Evolutionary conservation across 2,329 filamentous ascomycete genomes (phyloP), one percentile per base, ranked within the genome.

Genomic region (Emericellopsis atlantica): DNA sequence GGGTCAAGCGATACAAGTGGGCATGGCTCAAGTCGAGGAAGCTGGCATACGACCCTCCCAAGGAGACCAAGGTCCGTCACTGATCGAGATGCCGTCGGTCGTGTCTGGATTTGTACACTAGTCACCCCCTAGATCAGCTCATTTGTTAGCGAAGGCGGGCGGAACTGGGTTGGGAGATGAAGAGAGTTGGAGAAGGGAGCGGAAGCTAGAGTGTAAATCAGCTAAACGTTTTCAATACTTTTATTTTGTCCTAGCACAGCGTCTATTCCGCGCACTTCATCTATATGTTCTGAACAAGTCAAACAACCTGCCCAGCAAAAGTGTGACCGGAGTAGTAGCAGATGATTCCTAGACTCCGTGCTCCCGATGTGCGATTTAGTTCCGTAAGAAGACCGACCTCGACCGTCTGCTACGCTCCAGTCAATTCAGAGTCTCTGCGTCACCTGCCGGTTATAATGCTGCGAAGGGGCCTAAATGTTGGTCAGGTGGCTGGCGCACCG

Each of bases 1-100:
- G 89, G 88, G 83, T 96, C 51, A 98, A 98, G 84, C 81, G 89
- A 71, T 98, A 98, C 81, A 98, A 96, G 80, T 98, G 92, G 92
- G 76, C 88, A 45, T 81, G 84, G 57, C 70, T 98, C 65, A 98
- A 98, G 83, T 84, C 88, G 55, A 82, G 92, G 60, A 95, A 96
- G 81, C 70, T 96, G 54, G 73, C 79, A 54, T 95, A 94, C 70
- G 84, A 80, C 61, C 85, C 87, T 48, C 87, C 87, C 42, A 69
- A 72, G 58, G 65, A 64, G 46, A 59, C 58, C 55, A 66, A 66
- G 55, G 55, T 64, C 51, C 72, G 72, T 57, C 60, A 59, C 53
- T 75, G 66, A 65, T 54, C 42, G n/a, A 51, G 50, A 48, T 37
- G 31, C 40, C 31, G 36, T n/a, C 26, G 21, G 15, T 32, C 41